phyloP scores from a whole-genome alignment of 257 asterid species.

The Solanum gandarillasii region DNA sequence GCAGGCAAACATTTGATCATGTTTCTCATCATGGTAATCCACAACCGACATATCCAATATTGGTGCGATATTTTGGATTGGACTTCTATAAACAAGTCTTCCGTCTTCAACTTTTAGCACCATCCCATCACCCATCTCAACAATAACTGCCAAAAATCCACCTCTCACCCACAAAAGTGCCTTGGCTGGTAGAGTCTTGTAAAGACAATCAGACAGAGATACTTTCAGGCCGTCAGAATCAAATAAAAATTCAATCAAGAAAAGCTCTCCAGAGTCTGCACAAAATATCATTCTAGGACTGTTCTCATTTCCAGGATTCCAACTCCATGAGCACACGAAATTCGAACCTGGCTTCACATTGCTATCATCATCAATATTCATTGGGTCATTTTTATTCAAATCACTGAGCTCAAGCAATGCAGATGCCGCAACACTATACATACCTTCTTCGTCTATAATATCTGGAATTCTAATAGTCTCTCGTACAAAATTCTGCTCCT shows the following conservation, averaged over 20 bases:
- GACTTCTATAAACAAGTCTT: slow-evolving; percentile 48
- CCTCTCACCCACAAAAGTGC: slow-evolving; percentile 79
- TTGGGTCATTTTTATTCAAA: slow-evolving; percentile 70
- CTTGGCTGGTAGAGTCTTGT: slow-evolving; percentile 60
- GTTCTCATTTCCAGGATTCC: slow-evolving; percentile 59
- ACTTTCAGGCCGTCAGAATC: slow-evolving; percentile 60
- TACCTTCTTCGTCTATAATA: slow-evolving; percentile 87
- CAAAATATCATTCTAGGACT: slow-evolving; percentile 66
- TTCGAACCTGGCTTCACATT: slow-evolving; percentile 53
- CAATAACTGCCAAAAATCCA: slow-evolving; percentile 72
- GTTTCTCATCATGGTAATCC: slow-evolving; percentile 74
- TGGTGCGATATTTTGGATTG: slow-evolving; percentile 89
- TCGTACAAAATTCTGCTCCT: slow-evolving; percentile 45
- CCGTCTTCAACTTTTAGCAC: slow-evolving; percentile 74
- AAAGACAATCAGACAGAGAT: slow-evolving; percentile 73
- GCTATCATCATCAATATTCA: slow-evolving; percentile 70
- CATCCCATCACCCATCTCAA: slow-evolving; percentile 97
- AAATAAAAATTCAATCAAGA: slow-evolving; percentile 51
- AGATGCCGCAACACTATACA: slow-evolving; percentile 85
- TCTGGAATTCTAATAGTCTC: slow-evolving; percentile 56
- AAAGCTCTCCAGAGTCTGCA: slow-evolving; percentile 86
- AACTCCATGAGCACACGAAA: slow-evolving; percentile 87
- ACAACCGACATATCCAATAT: slow-evolving; percentile 83
- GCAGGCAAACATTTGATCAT: slow-evolving; percentile 94
- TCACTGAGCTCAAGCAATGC: slow-evolving; percentile 94